Evolutionary conservation across 2,329 filamentous ascomycete genomes (phyloP).

Genomic region (Raffaelea deltoideospora): DNA sequence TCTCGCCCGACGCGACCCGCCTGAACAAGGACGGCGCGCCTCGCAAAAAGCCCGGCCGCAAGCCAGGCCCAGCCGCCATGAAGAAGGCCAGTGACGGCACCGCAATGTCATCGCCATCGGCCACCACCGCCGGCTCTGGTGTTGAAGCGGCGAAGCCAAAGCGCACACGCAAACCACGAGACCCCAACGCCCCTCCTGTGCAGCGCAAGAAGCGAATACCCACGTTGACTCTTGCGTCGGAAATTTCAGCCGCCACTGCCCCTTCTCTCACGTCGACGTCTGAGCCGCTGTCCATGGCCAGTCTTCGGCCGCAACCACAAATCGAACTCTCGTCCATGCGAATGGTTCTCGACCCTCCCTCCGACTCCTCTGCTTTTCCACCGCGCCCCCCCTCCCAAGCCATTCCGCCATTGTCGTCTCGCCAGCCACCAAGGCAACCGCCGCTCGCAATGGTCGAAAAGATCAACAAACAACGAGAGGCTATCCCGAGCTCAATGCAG

Average conservation of each 20-base stretch:
- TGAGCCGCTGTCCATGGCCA: slow-evolving; percentile 1
- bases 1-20: slow-evolving; percentile 26
- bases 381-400: slow-evolving; percentile 11
- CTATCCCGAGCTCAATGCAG: slow-evolving; percentile 35
- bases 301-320: slow-evolving; percentile 6
- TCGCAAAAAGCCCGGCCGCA: slow-evolving; percentile 49
- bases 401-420: slow-evolving; percentile 11
- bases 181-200: slow-evolving; percentile 40
- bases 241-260: slow-evolving; percentile 4
- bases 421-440: slow-evolving; percentile 9
- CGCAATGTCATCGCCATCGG: slow-evolving; percentile 16
- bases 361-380: slow-evolving; percentile 6
- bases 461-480: slow-evolving; percentile 36
- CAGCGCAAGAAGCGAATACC: slow-evolving; percentile 37
- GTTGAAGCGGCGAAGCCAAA: slow-evolving; percentile 29
- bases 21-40: slow-evolving; percentile 43
- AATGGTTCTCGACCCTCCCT: slow-evolving; percentile 17
- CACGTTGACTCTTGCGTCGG: slow-evolving; percentile 8
- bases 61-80: slow-evolving; percentile 35
- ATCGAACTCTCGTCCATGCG: slow-evolving; percentile 24
- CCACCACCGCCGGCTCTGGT: slow-evolving; percentile 19
- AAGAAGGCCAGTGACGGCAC: slow-evolving; percentile 8
- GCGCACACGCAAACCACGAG: slow-evolving; percentile 40
- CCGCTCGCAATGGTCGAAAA: slow-evolving; percentile 21
- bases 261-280: not conserved